These are phyloP conservation scores for Leccinum rimulosum DNA, from an alignment of 768 basidiomycete species.

Conservation along the genomic window DNA sequence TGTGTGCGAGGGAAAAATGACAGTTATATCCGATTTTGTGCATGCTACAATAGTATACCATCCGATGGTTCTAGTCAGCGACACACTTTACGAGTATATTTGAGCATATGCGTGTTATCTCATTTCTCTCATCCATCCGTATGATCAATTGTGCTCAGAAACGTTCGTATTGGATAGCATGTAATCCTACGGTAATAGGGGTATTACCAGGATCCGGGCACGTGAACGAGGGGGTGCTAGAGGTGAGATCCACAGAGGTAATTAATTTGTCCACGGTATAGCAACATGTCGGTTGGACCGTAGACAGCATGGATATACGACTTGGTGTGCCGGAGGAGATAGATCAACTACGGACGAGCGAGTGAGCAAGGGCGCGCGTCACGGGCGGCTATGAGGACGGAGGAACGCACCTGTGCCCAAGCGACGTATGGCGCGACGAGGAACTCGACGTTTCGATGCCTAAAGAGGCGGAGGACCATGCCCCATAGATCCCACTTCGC, in stretches of 20 bases:
- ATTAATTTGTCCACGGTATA: slow-evolving; percentile 91
- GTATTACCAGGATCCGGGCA: slow-evolving; percentile 26
- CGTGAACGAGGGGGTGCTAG: slow-evolving; percentile 69
- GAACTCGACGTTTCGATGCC: slow-evolving; percentile 94
- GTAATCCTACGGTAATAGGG: too few species aligned
- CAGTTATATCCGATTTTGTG: too few species aligned
- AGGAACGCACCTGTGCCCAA: slow-evolving; percentile 85
- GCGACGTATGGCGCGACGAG: slow-evolving; percentile 94
- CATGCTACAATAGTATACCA: too few species aligned
- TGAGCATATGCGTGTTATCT: too few species aligned
- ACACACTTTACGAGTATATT: too few species aligned
- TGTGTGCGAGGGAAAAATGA: too few species aligned
- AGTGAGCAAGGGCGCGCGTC: slow-evolving; percentile 5
- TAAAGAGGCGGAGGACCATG: slow-evolving; percentile 86
- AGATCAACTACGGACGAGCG: slow-evolving; percentile 67
- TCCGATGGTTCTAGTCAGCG: too few species aligned
- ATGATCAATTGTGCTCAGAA: too few species aligned
- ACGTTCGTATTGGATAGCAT: too few species aligned
- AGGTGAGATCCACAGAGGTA: slow-evolving; percentile 76
- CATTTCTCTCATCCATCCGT: too few species aligned
- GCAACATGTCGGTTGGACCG: slow-evolving; percentile 86
- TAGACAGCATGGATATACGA: slow-evolving; percentile 93
- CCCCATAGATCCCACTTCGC: slow-evolving; percentile 91
- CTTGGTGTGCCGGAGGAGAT: slow-evolving; percentile 90
- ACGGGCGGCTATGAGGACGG: background rate